A percentile compares a stretch with the other conserved stretches of the same genome.
Evolutionary conservation across 2,329 filamentous ascomycete genomes (phyloP).

Genomic region (Fusarium heterosporum): DNA sequence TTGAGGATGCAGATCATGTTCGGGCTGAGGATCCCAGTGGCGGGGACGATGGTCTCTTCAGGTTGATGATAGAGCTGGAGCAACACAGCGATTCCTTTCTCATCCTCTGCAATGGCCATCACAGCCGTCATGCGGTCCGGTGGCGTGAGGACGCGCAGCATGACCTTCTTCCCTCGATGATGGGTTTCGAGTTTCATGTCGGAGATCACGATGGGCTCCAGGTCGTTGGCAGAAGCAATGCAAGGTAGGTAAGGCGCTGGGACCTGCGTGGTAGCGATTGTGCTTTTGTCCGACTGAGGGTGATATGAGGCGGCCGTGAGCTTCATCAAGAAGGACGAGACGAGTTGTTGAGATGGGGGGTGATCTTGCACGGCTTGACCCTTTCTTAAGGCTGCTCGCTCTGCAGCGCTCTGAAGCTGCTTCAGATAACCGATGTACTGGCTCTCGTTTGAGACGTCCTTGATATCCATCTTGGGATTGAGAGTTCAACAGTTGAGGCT

Average conservation of each 20-base stretch:
- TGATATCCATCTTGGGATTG: slow-evolving; percentile 11
- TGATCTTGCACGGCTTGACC: neutral
- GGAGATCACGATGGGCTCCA: neutral
- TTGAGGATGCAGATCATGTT: slow-evolving; percentile 57
- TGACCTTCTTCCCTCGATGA: slow-evolving; percentile 30
- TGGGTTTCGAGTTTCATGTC: slow-evolving; percentile 32
- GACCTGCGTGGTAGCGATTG: slow-evolving; percentile 1
- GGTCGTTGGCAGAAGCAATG: neutral
- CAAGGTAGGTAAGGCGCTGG: slow-evolving; percentile 2
- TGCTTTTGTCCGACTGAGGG: neutral
- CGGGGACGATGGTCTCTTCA: slow-evolving; percentile 50
- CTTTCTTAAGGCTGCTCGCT: slow-evolving; percentile 3
- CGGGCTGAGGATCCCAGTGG: slow-evolving; percentile 50
- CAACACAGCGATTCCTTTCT: slow-evolving; percentile 49
- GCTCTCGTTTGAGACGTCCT: slow-evolving; percentile 4
- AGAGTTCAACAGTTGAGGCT: too few species aligned
- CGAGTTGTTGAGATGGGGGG: neutral
- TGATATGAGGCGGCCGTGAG: neutral
- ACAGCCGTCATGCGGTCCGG: slow-evolving; percentile 33
- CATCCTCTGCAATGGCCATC: slow-evolving; percentile 55
- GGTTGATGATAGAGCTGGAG: slow-evolving; percentile 59
- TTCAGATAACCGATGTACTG: neutral
- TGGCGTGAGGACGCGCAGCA: slow-evolving; percentile 39
- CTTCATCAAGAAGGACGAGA: neutral
- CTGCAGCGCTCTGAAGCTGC: neutral